phyloP scores from a whole-genome alignment of 768 basidiomycete genomes.

The Tylopilus balloui region DNA sequence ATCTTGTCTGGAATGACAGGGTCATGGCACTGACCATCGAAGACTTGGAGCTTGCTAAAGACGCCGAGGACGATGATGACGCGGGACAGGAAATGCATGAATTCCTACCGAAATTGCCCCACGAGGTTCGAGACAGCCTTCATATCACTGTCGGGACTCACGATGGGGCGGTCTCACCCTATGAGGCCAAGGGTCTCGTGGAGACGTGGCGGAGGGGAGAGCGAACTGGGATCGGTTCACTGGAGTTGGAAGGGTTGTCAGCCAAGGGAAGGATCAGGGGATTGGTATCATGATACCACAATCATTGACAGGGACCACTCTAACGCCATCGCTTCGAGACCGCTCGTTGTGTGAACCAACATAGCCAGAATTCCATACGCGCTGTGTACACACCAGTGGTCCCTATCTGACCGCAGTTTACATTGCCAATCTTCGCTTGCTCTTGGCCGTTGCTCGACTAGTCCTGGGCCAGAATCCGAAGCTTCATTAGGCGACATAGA shows the following conservation, averaged over 20 bases:
- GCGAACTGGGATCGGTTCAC: conserved; percentile 23
- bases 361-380: too few relatives aligned
- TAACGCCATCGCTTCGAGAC: background rate
- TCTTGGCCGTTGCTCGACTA: too few relatives aligned
- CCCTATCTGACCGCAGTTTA: too few relatives aligned
- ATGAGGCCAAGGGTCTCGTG: too few relatives aligned
- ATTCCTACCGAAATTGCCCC: conserved; percentile 46
- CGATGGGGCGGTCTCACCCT: too few relatives aligned
- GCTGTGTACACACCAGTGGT: too few relatives aligned
- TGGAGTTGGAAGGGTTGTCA: conserved; percentile 27
- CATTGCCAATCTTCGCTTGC: too few relatives aligned
- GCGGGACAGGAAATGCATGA: conserved; percentile 35
- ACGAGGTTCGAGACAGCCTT: conserved; percentile 46
- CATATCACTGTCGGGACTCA: conserved; percentile 95
- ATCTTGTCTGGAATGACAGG: conserved; percentile 69
- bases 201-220: conserved; percentile 44
- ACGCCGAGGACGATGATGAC: conserved; percentile 26
- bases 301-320: background rate
- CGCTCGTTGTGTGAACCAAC: too few relatives aligned
- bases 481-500: too few relatives aligned
- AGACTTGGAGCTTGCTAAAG: conserved; percentile 41
- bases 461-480: too few relatives aligned
- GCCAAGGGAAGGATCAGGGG: conserved; percentile 32
- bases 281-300: conserved; percentile 7
- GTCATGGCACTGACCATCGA: conserved; percentile 80